A percentile compares a stretch with the other conserved stretches of the same genome.
Conservation (phyloP, 495 filamentous ascomycete genomes). For the Hypoxylon rickii region DNA sequence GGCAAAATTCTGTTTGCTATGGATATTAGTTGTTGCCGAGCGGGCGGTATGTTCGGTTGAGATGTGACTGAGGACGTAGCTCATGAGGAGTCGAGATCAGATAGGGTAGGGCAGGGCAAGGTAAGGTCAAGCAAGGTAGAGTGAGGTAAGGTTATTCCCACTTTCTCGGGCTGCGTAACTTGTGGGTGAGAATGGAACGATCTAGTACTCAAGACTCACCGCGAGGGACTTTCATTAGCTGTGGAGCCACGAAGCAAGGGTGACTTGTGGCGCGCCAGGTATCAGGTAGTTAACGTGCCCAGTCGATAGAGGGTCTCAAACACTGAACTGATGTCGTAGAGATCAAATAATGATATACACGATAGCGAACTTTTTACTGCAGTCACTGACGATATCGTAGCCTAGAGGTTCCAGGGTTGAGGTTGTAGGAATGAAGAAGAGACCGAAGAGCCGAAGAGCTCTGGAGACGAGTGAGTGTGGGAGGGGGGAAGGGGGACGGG, state of each 20-base stretch:
- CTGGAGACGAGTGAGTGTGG: neutral
- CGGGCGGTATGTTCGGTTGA: slow-evolving; percentile 5
- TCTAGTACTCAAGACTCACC: slow-evolving; percentile 36
- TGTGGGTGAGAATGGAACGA: slow-evolving; percentile 29
- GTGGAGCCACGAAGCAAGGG: slow-evolving; percentile 41
- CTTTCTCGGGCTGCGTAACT: slow-evolving; percentile 22
- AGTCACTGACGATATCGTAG: slow-evolving; percentile 19
- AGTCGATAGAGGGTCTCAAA: slow-evolving; percentile 30
- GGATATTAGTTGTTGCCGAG: slow-evolving; percentile 9
- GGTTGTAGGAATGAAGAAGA: slow-evolving; percentile 3
- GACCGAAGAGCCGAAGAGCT: too few relatives aligned
- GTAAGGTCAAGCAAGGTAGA: neutral
- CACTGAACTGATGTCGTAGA: slow-evolving; percentile 30
- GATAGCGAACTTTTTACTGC: neutral
- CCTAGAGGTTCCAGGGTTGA: neutral
- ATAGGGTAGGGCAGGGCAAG: neutral
- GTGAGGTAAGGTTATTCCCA: slow-evolving; percentile 5
- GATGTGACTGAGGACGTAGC: slow-evolving; percentile 9
- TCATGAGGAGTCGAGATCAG: slow-evolving; percentile 6
- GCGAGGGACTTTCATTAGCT: slow-evolving; percentile 36
- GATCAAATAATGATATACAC: slow-evolving; percentile 33
- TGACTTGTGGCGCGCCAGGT: slow-evolving; percentile 37
- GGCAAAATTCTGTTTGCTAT: slow-evolving; percentile 10
- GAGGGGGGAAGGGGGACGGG: slow-evolving; percentile 2
- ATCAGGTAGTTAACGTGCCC: slow-evolving; percentile 33